Percentiles rank a stretch among this genome's conserved stretches.
Evolutionary conservation across 1,284 basidiomycete species (phyloP).

Genomic region (Ceratobasidium sp.): DNA sequence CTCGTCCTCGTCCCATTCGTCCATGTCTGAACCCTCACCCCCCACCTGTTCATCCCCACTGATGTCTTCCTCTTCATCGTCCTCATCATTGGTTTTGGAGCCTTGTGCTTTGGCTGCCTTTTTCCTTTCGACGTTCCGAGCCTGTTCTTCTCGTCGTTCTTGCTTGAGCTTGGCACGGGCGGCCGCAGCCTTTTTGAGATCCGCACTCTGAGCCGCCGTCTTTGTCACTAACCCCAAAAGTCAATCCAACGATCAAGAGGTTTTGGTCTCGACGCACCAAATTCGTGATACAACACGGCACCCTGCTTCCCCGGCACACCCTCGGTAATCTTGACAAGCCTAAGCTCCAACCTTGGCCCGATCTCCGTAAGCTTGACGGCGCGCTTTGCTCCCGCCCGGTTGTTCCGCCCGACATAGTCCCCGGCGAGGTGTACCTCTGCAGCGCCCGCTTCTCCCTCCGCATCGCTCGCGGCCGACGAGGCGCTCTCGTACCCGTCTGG

Average conservation of each 20-base stretch:
- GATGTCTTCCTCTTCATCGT: constrained; percentile 57
- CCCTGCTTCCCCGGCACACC: constrained; percentile 93
- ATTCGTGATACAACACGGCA: constrained; percentile 90
- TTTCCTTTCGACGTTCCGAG: constrained; percentile 87
- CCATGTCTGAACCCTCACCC: constrained; percentile 59
- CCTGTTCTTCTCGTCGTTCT: constrained; percentile 86
- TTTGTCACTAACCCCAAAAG: constrained; percentile 75
- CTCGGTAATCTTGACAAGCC: constrained; percentile 94
- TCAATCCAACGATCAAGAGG: neutral
- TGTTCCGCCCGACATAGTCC: constrained; percentile 95
- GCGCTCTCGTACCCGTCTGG: constrained; percentile 84
- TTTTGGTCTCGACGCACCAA: constrained; percentile 67
- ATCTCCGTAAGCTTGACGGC: constrained; percentile 95
- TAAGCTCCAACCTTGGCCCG: constrained; percentile 94
- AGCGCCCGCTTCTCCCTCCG: constrained; percentile 85
- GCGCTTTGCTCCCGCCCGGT: constrained; percentile 89
- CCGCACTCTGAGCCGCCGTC: constrained; percentile 76
- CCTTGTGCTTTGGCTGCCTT: constrained; percentile 62
- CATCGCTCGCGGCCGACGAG: constrained; percentile 74
- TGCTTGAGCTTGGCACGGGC: constrained; percentile 81
- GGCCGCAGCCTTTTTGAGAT: constrained; percentile 79
- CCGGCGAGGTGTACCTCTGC: constrained; percentile 84
- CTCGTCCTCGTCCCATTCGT: constrained; percentile 60
- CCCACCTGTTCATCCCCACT: constrained; percentile 49
- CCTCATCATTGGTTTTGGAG: constrained; percentile 58